Evolutionary conservation across 2,329 filamentous ascomycete genomes (phyloP).

Genomic region (Tothia fuscella): DNA sequence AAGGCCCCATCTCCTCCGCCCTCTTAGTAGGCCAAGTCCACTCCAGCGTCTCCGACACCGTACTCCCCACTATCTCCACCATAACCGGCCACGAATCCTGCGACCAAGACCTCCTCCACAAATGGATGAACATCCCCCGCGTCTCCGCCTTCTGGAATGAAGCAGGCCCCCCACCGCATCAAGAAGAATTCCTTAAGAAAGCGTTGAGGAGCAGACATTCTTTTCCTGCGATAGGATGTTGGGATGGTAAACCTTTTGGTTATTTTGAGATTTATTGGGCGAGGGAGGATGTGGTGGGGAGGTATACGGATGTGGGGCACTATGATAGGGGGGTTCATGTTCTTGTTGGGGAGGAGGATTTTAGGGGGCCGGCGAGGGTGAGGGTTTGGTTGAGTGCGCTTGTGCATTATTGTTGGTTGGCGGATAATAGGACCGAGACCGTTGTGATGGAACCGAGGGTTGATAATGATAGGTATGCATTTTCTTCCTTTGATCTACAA

Average conservation of each 20-base stretch:
- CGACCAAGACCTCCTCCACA: constrained; percentile 60
- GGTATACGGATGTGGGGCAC: constrained; percentile 56
- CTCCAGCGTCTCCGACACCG: constrained; percentile 37
- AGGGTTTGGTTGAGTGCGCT: constrained; percentile 71
- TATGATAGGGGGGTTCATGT: constrained; percentile 86
- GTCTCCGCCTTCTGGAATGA: constrained; percentile 78
- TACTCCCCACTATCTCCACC: constrained; percentile 20
- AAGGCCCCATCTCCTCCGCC: constrained; percentile 37
- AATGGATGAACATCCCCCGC: constrained; percentile 80
- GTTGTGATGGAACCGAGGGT: constrained; percentile 81
- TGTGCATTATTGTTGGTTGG: constrained; percentile 72
- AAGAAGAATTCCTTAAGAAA: constrained; percentile 55
- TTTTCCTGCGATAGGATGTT: constrained; percentile 85
- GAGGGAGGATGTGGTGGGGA: constrained; percentile 72
- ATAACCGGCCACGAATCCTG: constrained; percentile 21
- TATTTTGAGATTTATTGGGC: constrained; percentile 99
- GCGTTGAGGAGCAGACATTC: constrained; percentile 59
- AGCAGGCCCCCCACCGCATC: constrained; percentile 42
- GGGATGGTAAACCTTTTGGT: constrained; percentile 90
- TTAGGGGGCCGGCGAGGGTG: constrained; percentile 64
- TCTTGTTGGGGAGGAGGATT: constrained; percentile 85
- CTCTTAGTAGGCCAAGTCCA: constrained; percentile 25
- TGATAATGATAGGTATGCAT: constrained; percentile 75
- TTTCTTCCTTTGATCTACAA: not conserved
- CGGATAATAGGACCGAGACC: constrained; percentile 69